Evolutionary conservation across 768 basidiomycete species (phyloP).

Genomic region (Kwoniella sp.): DNA sequence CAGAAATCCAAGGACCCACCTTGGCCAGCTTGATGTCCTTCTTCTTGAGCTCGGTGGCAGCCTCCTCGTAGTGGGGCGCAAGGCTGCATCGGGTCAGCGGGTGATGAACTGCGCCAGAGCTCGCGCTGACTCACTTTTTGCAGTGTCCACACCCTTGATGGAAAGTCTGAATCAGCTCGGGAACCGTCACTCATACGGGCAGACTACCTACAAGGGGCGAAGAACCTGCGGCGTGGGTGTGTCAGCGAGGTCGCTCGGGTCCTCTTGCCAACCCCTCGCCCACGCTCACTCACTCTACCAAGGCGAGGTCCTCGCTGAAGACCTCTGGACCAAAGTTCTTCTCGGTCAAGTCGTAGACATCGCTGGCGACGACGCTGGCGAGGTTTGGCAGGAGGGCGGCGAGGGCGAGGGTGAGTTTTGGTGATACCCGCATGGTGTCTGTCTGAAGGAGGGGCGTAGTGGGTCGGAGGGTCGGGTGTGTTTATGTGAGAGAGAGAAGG

Average conservation of each 20-base stretch:
- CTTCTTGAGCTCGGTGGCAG: slow-evolving; percentile 79
- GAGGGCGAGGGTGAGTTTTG: slow-evolving; percentile 50
- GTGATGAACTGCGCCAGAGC: not conserved
- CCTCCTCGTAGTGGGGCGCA: slow-evolving; percentile 83
- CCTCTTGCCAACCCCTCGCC: too few species aligned
- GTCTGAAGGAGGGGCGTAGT: not conserved
- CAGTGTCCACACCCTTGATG: slow-evolving; percentile 87
- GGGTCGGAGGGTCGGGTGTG: not conserved
- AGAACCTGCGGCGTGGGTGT: slow-evolving; percentile 24
- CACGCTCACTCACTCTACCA: slow-evolving; percentile 94
- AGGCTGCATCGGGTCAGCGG: slow-evolving; percentile 53
- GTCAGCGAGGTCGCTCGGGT: too few species aligned
- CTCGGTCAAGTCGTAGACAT: slow-evolving; percentile 73
- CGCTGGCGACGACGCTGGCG: slow-evolving; percentile 57
- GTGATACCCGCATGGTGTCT: not conserved
- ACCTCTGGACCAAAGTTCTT: slow-evolving; percentile 66
- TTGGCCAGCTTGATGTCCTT: slow-evolving; percentile 89
- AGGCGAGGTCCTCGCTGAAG: slow-evolving; percentile 64
- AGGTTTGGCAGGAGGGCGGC: slow-evolving; percentile 57
- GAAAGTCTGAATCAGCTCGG: not conserved
- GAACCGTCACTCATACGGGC: not conserved
- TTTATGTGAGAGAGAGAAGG: not conserved
- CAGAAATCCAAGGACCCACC: slow-evolving; percentile 19
- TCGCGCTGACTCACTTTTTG: slow-evolving; percentile 56
- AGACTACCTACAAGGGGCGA: slow-evolving; percentile 39